Conservation (phyloP, 176 grass and related monocot species). For the Thalia dealbata region DNA sequence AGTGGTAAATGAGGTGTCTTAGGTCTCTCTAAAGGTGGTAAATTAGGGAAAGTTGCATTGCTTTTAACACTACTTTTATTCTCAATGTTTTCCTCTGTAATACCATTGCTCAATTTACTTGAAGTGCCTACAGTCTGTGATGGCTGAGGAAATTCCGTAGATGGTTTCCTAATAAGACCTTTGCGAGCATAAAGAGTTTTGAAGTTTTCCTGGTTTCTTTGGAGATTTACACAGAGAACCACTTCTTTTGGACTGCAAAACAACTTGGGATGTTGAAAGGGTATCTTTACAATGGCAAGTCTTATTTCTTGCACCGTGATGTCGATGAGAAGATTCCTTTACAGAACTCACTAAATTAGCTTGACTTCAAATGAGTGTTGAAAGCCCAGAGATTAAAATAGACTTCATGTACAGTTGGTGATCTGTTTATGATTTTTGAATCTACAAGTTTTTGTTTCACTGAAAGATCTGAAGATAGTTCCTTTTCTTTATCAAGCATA, state of each 20-base stretch:
- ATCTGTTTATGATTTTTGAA: conserved; percentile 21
- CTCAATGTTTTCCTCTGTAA: conserved; percentile 36
- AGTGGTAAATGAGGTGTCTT: conserved; percentile 62
- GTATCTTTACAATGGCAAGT: conserved; percentile 69
- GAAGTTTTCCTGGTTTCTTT: conserved; percentile 41
- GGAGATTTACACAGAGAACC: conserved; percentile 37
- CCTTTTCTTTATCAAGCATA: conserved; percentile 24
- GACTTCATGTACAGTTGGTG: conserved; percentile 25
- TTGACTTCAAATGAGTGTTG: conserved; percentile 32
- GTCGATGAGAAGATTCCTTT: conserved; percentile 27
- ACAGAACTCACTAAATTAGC: conserved; percentile 33
- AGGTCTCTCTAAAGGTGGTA: conserved; percentile 58
- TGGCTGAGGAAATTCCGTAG: conserved; percentile 29
- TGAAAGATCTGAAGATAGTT: conserved; percentile 20
- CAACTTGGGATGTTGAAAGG: conserved; percentile 25
- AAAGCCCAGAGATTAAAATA: conserved; percentile 17
- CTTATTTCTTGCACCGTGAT: conserved; percentile 50
- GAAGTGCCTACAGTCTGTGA: conserved; percentile 23
- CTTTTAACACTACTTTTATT: conserved; percentile 39
- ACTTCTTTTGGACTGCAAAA: conserved; percentile 32
- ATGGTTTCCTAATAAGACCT: conserved; percentile 89
- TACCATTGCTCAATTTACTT: conserved; percentile 38
- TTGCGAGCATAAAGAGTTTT: conserved; percentile 85
- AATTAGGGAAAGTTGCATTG: conserved; percentile 16
- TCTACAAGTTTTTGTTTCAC: conserved; percentile 26